These are phyloP conservation scores for Plectosphaerella plurivora DNA, from an alignment of 2,329 filamentous ascomycete species.

Conservation along the genomic window DNA sequence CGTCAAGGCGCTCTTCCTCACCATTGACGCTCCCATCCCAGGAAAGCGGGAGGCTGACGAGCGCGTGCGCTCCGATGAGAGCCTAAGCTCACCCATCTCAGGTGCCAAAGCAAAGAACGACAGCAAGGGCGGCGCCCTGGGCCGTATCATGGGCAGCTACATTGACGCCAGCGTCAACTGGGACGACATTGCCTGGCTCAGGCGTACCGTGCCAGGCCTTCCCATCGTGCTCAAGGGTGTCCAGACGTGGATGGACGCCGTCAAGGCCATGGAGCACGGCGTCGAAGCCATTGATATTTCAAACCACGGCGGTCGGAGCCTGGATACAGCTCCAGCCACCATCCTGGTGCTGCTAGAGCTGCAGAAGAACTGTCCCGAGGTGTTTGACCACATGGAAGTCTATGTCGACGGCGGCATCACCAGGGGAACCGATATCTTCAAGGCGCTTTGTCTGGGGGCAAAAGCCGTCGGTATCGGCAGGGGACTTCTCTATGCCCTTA, in stretches of 20 bases:
- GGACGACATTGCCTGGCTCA: conserved; percentile 63
- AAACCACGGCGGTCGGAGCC: conserved; percentile 63
- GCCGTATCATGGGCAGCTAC: conserved; percentile 50
- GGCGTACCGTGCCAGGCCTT: conserved; percentile 48
- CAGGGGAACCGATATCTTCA: conserved; percentile 64
- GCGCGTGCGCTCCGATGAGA: conserved; percentile 42
- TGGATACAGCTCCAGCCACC: conserved; percentile 47
- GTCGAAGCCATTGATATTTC: conserved; percentile 65
- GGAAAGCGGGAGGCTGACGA: conserved; percentile 49
- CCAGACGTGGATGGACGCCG: conserved; percentile 62
- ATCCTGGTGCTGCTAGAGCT: conserved; percentile 60
- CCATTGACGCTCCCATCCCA: conserved; percentile 52
- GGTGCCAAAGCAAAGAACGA: conserved; percentile 46
- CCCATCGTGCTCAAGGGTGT: conserved; percentile 65
- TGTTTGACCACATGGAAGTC: conserved; percentile 57
- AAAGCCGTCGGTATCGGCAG: conserved; percentile 60
- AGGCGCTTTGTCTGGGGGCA: conserved; percentile 61
- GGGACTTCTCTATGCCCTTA: conserved; percentile 54
- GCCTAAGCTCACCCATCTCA: conserved; percentile 41
- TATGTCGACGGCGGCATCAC: conserved; percentile 61
- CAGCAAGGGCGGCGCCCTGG: conserved; percentile 48
- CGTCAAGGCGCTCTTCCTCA: conserved; percentile 51
- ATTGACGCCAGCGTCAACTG: conserved; percentile 54
- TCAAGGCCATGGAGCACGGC: conserved; percentile 52
- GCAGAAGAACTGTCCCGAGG: conserved; percentile 53